Conservation (phyloP, 2,329 filamentous ascomycete genomes). For the Colletotrichum sublineola region DNA sequence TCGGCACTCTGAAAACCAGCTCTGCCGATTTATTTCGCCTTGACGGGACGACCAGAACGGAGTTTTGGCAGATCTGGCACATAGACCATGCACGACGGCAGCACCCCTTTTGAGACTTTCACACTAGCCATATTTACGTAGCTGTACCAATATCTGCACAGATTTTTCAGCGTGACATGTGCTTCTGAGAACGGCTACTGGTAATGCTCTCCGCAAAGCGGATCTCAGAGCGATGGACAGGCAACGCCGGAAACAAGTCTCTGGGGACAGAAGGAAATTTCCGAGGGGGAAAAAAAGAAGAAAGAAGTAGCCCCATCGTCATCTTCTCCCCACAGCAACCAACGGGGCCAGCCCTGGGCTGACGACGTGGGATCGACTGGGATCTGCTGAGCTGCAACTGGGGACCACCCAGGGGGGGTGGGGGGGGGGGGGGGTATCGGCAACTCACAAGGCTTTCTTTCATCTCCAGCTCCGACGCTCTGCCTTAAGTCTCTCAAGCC, state of each 20-base stretch:
- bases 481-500: slow-evolving; percentile 29
- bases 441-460: slow-evolving; percentile 32
- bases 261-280: slow-evolving; percentile 23
- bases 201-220: slow-evolving; percentile 26
- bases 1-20: slow-evolving; percentile 26
- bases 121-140: slow-evolving; percentile 10
- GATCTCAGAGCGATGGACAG: slow-evolving; percentile 27
- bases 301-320: slow-evolving; percentile 38
- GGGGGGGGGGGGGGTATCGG: slow-evolving; percentile 20
- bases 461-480: slow-evolving; percentile 39
- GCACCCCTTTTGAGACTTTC: slow-evolving; percentile 1
- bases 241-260: slow-evolving; percentile 33
- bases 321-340: slow-evolving; percentile 42
- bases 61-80: slow-evolving; percentile 17
- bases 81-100: slow-evolving; percentile 14
- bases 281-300: slow-evolving; percentile 6
- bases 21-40: slow-evolving; percentile 30
- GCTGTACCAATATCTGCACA: slow-evolving; percentile 24
- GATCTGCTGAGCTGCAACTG: slow-evolving; percentile 30
- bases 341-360: slow-evolving; percentile 40
- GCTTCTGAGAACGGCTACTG: slow-evolving; percentile 10
- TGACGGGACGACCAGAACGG: slow-evolving; percentile 18
- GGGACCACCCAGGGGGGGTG: slow-evolving; percentile 17
- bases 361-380: slow-evolving; percentile 40
- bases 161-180: slow-evolving; percentile 19